Percentiles rank a stretch among this genome's conserved stretches.
phyloP scores from a whole-genome alignment of 2,329 filamentous ascomycete genomes.

The Fusarium haematococcum region DNA sequence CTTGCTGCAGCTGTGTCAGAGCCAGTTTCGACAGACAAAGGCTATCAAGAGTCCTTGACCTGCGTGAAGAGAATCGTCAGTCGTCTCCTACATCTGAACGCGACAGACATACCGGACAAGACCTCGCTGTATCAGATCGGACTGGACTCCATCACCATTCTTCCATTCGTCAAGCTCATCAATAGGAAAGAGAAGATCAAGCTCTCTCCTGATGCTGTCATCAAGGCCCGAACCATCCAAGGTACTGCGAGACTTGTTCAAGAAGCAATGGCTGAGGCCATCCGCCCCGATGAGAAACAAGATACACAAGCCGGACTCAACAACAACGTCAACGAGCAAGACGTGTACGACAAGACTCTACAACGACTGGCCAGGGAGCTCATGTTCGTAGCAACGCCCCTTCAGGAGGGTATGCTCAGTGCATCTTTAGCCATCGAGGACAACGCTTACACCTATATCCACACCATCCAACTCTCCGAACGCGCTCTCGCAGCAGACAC shows the following conservation, averaged over 20 bases:
- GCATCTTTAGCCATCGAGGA: conserved; percentile 10
- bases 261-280: background rate
- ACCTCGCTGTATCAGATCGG: conserved; percentile 19
- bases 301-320: background rate
- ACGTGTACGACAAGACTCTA: background rate
- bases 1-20: background rate
- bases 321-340: background rate
- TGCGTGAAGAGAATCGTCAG: background rate
- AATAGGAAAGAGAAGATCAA: conserved; percentile 15
- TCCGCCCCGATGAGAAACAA: background rate
- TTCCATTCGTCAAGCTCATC: conserved; percentile 21
- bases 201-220: conserved; percentile 6
- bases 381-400: conserved; percentile 20
- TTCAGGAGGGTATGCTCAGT: conserved; percentile 28
- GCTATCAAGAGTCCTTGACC: background rate
- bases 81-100: background rate
- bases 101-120: background rate
- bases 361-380: conserved; percentile 7
- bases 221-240: conserved; percentile 13
- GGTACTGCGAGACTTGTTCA: conserved; percentile 2
- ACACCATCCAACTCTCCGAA: conserved; percentile 14
- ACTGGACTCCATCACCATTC: conserved; percentile 15
- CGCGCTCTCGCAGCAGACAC: background rate
- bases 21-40: background rate
- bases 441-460: conserved; percentile 18